phyloP scores from a whole-genome alignment of 768 basidiomycete genomes.

The Lentinula guzmanii region DNA sequence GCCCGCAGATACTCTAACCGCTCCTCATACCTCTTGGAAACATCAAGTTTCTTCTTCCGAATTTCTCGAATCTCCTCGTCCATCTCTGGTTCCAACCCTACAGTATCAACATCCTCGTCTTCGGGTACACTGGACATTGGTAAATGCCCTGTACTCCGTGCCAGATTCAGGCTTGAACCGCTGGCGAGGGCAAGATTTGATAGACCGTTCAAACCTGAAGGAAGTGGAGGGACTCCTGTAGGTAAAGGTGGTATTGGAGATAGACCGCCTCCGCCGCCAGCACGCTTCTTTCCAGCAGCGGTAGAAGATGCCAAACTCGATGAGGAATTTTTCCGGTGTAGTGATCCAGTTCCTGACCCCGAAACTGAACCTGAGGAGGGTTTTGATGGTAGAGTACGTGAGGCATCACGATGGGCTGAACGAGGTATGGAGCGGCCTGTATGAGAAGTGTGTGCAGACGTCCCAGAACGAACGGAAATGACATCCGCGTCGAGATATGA shows the following conservation, averaged over 20 bases:
- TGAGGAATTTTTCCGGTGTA: slow-evolving; percentile 52
- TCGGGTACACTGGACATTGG: slow-evolving; percentile 50
- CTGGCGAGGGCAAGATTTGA: slow-evolving; percentile 21
- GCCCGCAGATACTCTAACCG: slow-evolving; percentile 78
- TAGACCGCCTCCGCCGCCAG: slow-evolving; percentile 1
- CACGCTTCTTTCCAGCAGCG: slow-evolving; percentile 17
- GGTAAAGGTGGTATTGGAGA: slow-evolving; percentile 16
- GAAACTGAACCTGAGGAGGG: neutral
- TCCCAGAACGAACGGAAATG: slow-evolving; percentile 47
- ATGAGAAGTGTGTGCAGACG: slow-evolving; percentile 40
- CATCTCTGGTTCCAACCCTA: slow-evolving; percentile 21
- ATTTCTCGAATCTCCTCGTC: slow-evolving; percentile 68
- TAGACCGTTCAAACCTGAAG: slow-evolving; percentile 22
- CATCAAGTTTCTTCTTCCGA: slow-evolving; percentile 62
- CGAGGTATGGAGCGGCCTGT: slow-evolving; percentile 20
- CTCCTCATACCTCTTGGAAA: slow-evolving; percentile 64
- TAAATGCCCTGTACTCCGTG: slow-evolving; percentile 40
- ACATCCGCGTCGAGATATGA: slow-evolving; percentile 38
- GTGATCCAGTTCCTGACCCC: slow-evolving; percentile 24
- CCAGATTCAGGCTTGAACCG: slow-evolving; percentile 42
- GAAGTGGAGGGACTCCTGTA: slow-evolving; percentile 18
- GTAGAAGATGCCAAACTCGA: slow-evolving; percentile 53
- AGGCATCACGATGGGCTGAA: slow-evolving; percentile 32
- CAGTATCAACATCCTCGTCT: slow-evolving; percentile 28
- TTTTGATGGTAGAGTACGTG: slow-evolving; percentile 29